Percentiles rank a stretch among this genome's conserved stretches.
phyloP scores from a whole-genome alignment of 805 yeast genomes.

The Spencermartinsiella europaea region DNA sequence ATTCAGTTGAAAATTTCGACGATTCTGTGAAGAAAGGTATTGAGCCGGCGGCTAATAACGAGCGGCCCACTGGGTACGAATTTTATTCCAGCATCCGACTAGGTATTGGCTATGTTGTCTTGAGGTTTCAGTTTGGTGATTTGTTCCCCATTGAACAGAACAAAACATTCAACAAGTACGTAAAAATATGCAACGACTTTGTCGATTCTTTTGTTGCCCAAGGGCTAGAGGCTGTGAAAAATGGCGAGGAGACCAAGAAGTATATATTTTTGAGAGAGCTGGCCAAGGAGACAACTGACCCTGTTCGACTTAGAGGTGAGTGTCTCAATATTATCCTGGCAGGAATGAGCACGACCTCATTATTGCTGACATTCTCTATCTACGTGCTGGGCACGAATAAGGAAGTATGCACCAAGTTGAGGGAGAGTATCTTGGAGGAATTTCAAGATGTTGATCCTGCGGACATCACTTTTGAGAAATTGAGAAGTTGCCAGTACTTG shows the following conservation, averaged over 20 bases:
- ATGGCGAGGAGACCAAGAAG: conserved; percentile 29
- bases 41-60: too few relatives aligned
- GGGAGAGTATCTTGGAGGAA: conserved; percentile 34
- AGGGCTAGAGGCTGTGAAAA: conserved; percentile 32
- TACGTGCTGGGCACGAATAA: conserved; percentile 41
- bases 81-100: background rate
- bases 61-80: background rate
- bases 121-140: background rate
- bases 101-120: background rate
- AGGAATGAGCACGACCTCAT: conserved; percentile 53
- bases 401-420: conserved; percentile 30
- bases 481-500: conserved; percentile 45
- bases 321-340: conserved; percentile 47
- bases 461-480: conserved; percentile 41
- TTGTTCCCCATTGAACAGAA: background rate
- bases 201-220: conserved; percentile 38
- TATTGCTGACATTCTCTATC: conserved; percentile 40
- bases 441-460: conserved; percentile 30
- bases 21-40: too few relatives aligned
- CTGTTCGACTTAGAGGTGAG: conserved; percentile 45
- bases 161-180: background rate
- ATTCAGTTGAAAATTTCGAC: conserved; percentile 16
- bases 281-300: conserved; percentile 44
- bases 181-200: conserved; percentile 28
- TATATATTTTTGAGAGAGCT: conserved; percentile 46